Evolutionary conservation across 352 stramenopile genomes (phyloP).

Genomic region (Pelagophyceae sp.): DNA sequence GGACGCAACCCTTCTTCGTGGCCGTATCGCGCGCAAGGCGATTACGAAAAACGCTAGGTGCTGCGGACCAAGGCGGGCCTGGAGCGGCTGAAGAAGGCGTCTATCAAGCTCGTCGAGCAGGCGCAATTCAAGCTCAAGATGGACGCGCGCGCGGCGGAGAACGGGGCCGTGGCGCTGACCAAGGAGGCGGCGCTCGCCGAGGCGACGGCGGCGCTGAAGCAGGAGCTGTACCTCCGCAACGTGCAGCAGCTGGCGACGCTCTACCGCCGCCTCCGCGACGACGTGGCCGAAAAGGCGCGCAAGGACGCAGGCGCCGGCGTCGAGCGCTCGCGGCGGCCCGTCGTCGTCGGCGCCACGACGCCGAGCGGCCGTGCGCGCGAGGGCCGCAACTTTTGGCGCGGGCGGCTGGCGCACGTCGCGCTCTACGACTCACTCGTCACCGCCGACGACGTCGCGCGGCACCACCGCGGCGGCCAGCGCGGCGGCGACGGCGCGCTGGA

Average conservation of each 20-base stretch:
- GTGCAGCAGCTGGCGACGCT: constrained; percentile 56
- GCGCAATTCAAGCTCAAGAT: constrained; percentile 65
- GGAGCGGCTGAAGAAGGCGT: constrained; percentile 34
- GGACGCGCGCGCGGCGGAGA: constrained; percentile 42
- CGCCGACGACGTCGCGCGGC: constrained; percentile 58
- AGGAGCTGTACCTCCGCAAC: constrained; percentile 58
- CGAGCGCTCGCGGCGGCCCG: constrained; percentile 5
- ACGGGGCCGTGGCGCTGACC: constrained; percentile 54
- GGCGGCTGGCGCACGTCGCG: constrained; percentile 63
- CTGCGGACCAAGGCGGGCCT: constrained; percentile 25
- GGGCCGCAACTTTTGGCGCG: constrained; percentile 71
- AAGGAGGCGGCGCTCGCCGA: constrained; percentile 60
- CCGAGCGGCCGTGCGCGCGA: constrained; percentile 42
- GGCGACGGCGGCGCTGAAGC: constrained; percentile 51
- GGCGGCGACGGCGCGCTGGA: neutral
- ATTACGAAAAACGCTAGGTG: no score
- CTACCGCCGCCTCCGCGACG: constrained; percentile 60
- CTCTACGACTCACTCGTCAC: constrained; percentile 58
- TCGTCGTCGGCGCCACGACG: constrained; percentile 46
- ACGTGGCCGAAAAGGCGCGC: constrained; percentile 56
- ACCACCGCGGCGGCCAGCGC: constrained; percentile 56
- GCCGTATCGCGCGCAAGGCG: no score
- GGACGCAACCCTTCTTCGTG: no score
- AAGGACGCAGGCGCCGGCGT: constrained; percentile 40
- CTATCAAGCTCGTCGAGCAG: constrained; percentile 61